A percentile compares a stretch with the other conserved stretches of the same genome.
phyloP scores from a whole-genome alignment of 2,329 filamentous ascomycete species.

The Aspergillus jensenii region DNA sequence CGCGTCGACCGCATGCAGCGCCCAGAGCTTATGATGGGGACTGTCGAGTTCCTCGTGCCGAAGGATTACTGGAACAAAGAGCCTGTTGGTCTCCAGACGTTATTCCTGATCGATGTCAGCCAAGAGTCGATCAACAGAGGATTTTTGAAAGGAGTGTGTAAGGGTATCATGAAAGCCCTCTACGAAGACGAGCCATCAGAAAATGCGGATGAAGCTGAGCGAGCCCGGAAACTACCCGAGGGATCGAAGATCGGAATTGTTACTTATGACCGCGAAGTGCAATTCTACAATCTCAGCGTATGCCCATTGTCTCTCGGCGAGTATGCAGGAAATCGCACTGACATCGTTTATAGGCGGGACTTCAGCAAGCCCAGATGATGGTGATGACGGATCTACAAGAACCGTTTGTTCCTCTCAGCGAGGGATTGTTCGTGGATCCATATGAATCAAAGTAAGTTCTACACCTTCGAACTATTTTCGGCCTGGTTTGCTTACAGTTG shows the following conservation, averaged over 20 bases:
- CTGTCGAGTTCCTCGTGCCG: conserved; percentile 93
- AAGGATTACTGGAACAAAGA: conserved; percentile 99
- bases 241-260: conserved; percentile 91
- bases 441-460: conserved; percentile 71
- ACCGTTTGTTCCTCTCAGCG: conserved; percentile 87
- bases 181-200: conserved; percentile 65
- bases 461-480: background rate
- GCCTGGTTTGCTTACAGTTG: conserved; percentile 25
- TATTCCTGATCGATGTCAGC: conserved; percentile 92
- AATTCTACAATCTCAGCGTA: conserved; percentile 94
- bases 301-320: conserved; percentile 31
- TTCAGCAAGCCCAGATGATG: conserved; percentile 94
- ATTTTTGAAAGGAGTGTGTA: conserved; percentile 85
- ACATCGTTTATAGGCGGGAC: conserved; percentile 54
- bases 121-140: conserved; percentile 89
- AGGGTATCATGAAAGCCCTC: conserved; percentile 79
- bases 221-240: conserved; percentile 63
- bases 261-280: conserved; percentile 93
- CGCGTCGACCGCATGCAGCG: conserved; percentile 85
- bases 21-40: conserved; percentile 85
- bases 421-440: conserved; percentile 92
- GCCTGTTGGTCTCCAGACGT: conserved; percentile 80
- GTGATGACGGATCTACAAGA: conserved; percentile 98
- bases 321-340: conserved; percentile 21
- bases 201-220: conserved; percentile 52